Conservation (phyloP, 2,329 filamentous ascomycete species). For the Apiospora aurea region DNA sequence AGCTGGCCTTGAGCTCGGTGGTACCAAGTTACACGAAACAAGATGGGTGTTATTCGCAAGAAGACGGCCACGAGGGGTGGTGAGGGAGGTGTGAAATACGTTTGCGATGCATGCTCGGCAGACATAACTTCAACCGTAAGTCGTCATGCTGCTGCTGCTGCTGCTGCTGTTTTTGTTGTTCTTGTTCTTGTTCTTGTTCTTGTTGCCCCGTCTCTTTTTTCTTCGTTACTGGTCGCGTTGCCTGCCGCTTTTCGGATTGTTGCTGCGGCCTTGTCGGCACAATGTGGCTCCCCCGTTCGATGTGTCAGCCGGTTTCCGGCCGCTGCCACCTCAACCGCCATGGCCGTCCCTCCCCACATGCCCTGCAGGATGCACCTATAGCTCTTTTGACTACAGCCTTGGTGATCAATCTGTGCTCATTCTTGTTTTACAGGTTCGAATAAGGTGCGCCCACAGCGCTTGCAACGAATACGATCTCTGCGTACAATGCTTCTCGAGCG, state of each 20-base stretch:
- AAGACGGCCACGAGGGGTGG: conserved; percentile 87
- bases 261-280: conserved; percentile 1
- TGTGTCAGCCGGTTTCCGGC: conserved; percentile 13
- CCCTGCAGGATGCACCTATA: not conserved
- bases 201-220: not conserved
- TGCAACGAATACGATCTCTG: conserved; percentile 98
- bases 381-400: conserved; percentile 26
- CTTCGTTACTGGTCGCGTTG: conserved; percentile 2
- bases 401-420: not conserved
- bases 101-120: conserved; percentile 95
- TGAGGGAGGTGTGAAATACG: conserved; percentile 91
- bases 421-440: conserved; percentile 74
- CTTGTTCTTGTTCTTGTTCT: not conserved
- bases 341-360: not conserved
- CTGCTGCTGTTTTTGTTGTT: too few relatives aligned
- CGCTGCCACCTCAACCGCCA: conserved; percentile 4
- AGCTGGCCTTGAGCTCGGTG: conserved; percentile 19
- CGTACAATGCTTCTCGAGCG: conserved; percentile 90
- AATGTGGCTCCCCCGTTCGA: conserved; percentile 9
- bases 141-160: conserved; percentile 37
- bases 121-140: conserved; percentile 96
- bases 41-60: conserved; percentile 95
- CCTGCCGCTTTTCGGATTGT: not conserved
- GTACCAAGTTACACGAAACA: conserved; percentile 32
- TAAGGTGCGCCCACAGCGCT: conserved; percentile 81